Base-by-base conservation (phyloP, 768 basidiomycete genomes). In the Russula brevipes region DNA sequence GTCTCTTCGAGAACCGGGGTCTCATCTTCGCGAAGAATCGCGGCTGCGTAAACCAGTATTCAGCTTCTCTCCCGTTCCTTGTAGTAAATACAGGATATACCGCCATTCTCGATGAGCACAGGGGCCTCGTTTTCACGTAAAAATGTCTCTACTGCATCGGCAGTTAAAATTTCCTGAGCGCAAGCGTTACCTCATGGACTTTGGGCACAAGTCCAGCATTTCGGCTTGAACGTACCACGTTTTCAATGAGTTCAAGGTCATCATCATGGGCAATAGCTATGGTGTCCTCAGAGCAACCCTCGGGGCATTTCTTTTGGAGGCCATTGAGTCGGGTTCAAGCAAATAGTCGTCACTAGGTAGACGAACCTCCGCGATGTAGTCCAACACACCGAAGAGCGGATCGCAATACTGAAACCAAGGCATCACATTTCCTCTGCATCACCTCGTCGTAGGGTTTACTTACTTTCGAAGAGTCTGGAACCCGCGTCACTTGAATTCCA, bases 191-290 rank as follows among this genome's bases (percentile, higher is more conserved):
- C n/a, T 17, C 5, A 9, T 42, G 38, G 45, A 44, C 11, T 59
- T 53, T 3, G 17, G 17, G 5, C 17, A 10, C 12, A 12, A 33
- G 14, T 30, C n/a, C 57, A 5, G 14, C 17, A 14, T 19, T 24
- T 56, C 17, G 38, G 39, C 30, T 31, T 41, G 30, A 8, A 54
- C 57, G 19, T 51, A 63, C 62, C 57, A 49, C 45, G 14, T 39
- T 31, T 42, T 63, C 52, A 36, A 63, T 17, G n/a, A 36, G 19
- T 16, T 63, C 16, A 12, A 64, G 49, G 35, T 64, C 60, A 11
- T 64, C 49, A 30, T 64, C 54, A 53, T 64, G 63, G 4, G 50
- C 60, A 38, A 64, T 33, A 14, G 63, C 63, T 31, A 64, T 4
- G 5, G 44, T 46, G 11, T 35, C 4, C 41, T 42, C 41, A 14